phyloP scores from a whole-genome alignment of 2,329 filamentous ascomycete genomes.

The Colletotrichum filicis region DNA sequence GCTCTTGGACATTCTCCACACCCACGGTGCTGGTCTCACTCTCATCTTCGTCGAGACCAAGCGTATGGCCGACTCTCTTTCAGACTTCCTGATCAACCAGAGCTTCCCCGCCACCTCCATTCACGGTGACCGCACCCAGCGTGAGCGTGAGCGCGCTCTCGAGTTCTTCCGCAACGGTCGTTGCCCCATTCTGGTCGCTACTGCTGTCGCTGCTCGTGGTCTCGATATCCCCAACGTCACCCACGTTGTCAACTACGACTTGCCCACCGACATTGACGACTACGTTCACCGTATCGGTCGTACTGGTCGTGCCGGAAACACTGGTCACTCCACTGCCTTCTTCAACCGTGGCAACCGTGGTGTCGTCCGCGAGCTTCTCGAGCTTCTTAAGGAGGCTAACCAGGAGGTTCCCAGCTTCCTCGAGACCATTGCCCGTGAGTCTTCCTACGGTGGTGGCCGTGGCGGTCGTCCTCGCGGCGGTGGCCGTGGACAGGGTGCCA shows the following conservation, averaged over 20 bases:
- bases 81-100: constrained; percentile 98
- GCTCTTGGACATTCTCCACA: constrained; percentile 96
- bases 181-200: constrained; percentile 96
- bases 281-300: constrained; percentile 99
- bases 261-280: constrained; percentile 98
- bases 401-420: constrained; percentile 95
- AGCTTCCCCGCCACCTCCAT: constrained; percentile 98
- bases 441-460: constrained; percentile 80
- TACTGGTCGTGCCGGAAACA: constrained; percentile 99
- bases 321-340: constrained; percentile 97
- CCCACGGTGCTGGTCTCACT: constrained; percentile 87
- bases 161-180: constrained; percentile 97
- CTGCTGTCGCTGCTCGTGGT: constrained; percentile 91
- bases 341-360: constrained; percentile 99
- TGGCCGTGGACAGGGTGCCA: constrained; percentile 76
- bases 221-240: constrained; percentile 96
- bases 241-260: constrained; percentile 98
- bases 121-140: constrained; percentile 97
- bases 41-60: constrained; percentile 99
- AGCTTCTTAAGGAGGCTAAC: constrained; percentile 98
- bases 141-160: constrained; percentile 96
- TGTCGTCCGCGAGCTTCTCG: constrained; percentile 94
- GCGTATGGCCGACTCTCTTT: constrained; percentile 98
- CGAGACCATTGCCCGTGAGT: constrained; percentile 96
- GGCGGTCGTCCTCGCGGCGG: constrained; percentile 77